Base-by-base conservation (phyloP, 2,329 filamentous ascomycete genomes). In the Paracorniculantispora psalliotae region DNA sequence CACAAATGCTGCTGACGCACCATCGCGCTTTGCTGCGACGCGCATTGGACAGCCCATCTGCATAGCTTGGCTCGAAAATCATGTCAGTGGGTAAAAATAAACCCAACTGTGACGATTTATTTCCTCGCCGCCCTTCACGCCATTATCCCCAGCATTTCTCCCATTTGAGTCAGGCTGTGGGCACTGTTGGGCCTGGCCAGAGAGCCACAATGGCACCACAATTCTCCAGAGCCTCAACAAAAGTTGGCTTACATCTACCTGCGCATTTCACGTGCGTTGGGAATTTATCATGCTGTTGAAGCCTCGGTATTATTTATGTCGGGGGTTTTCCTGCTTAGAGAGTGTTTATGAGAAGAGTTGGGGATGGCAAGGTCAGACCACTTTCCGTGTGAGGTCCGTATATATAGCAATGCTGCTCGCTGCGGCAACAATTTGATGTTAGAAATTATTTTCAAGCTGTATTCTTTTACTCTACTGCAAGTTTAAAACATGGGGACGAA, bases 141-240 rank as follows among this genome's bases (percentile, higher is more conserved):
- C 48, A 51, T 37, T 35, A n/a, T n/a, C 48, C 48, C 48, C 63
- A 79, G 85, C 63, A 81, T 93, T 46, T 90, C 90, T 19, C 61
- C 90, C 51, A 77, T 81, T 61, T 90, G 90, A n/a, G 60, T 79
- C 84, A 67, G 73, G 91, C 64, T 79, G 82, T 60, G 2, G n/a
- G 3, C 81, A 89, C 35, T 82, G 87, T 73, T 93, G 86, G 84
- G 86, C 88, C 43, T 88, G 9, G 17, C 50, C 12, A 13, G 50
- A 53, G 37, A 30, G 25, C 50, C 50, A 53, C 35, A n/a, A 43
- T 28, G 30, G 50, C 50, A 43, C 50, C 50, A 41, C 50, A 28
- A 5, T 53, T 41, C 17, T 13, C 4, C 23, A 8, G 28, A 53
- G 21, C 21, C 50, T 53, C 50, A 53, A 53, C 50, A 53, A 53